Evolutionary conservation across 441 rosid species (phyloP), one percentile per base, ranked within the genome.

Genomic region (Erodium texanum): DNA sequence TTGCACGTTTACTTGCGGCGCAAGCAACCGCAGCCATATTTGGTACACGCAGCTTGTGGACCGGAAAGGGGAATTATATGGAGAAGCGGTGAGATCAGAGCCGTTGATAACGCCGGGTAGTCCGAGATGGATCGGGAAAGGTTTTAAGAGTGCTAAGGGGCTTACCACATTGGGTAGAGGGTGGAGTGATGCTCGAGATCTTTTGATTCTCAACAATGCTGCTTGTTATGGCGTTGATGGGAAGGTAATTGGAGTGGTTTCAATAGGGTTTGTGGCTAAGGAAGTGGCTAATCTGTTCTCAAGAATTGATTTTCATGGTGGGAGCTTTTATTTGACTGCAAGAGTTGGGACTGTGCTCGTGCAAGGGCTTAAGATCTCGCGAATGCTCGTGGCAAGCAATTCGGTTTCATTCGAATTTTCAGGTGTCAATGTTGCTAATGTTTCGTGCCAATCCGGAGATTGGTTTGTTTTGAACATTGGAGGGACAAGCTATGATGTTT

Each of bases 41-140:
- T 86, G 85, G 83, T 88, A 88, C 73, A 82, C 69, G 64, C 95
- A 89, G 74, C 69, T 69, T 0, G 82, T 83, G 12, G 78, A 88
- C 67, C 69, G 70, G 22, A 8, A 14, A 61, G 95, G 96, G 50
- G 72, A 66, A 27, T 77, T 70, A 24, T 65, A 62, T 0, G 90
- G 92, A 43, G 75, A 76, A 8, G 80, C 29, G 29, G 29, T 27
- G 1, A 27, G 29, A 27, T 1, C 29, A 27, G 29, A 27, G 29
- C 29, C 29, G 29, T 27, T 27, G 29, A 27, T 27, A 1, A 27
- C 2, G 29, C 2, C 29, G 1, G 2, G 4, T 27, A 4, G 4
- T 27, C 29, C 29, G 29, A 27, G 29, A 27, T 27, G 29, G 29
- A 27, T 27, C 1, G 29, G 4, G 29, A 4, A 27, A 27, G 29